phyloP scores from a whole-genome alignment of 805 yeast species.

The Metschnikowia sp. region DNA sequence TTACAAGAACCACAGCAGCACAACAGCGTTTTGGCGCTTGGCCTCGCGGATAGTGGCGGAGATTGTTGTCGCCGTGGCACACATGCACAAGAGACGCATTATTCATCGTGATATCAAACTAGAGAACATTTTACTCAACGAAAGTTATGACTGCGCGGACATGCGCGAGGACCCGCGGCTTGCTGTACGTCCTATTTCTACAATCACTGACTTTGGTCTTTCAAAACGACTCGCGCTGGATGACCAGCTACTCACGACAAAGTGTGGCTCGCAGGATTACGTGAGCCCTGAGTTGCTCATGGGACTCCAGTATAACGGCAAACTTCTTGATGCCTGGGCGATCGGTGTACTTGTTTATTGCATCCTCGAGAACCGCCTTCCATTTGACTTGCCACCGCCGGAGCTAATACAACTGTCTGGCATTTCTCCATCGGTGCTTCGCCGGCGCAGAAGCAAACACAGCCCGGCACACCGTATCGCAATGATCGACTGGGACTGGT shows the following conservation, averaged over 20 bases:
- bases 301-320: slow-evolving; percentile 90
- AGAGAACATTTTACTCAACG: slow-evolving; percentile 68
- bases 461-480: slow-evolving; percentile 87
- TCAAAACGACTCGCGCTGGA: slow-evolving; percentile 63
- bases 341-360: slow-evolving; percentile 88
- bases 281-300: slow-evolving; percentile 91
- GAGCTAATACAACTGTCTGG: slow-evolving; percentile 30
- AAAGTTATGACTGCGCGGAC: slow-evolving; percentile 15
- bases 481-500: slow-evolving; percentile 90
- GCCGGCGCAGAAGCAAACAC: slow-evolving; percentile 42
- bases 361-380: slow-evolving; percentile 78
- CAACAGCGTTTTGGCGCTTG: slow-evolving; percentile 40
- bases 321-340: slow-evolving; percentile 92
- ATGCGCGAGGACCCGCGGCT: slow-evolving; percentile 1
- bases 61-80: slow-evolving; percentile 59
- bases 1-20: slow-evolving; percentile 10
- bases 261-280: slow-evolving; percentile 97
- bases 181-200: slow-evolving; percentile 40
- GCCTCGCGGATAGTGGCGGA: slow-evolving; percentile 68
- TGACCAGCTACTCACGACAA: slow-evolving; percentile 66
- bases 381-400: slow-evolving; percentile 83
- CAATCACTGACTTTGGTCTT: slow-evolving; percentile 85
- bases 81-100: slow-evolving; percentile 62
- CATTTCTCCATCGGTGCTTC: slow-evolving; percentile 38
- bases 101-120: slow-evolving; percentile 91